Evolutionary conservation across 1,284 basidiomycete species (phyloP).

Genomic region (Boletellus sp.): DNA sequence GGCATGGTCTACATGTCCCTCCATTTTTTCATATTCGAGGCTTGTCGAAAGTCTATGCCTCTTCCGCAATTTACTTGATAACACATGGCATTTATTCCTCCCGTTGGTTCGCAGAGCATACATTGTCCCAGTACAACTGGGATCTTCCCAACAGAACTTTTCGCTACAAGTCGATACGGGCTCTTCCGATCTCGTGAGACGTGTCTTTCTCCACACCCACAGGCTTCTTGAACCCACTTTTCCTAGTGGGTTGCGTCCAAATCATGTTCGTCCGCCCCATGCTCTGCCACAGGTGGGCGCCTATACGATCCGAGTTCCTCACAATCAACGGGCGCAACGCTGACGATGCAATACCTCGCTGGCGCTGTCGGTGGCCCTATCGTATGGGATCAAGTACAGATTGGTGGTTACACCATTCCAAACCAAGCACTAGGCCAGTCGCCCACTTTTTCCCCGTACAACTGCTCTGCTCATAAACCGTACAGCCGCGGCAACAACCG

Average conservation of each 20-base stretch:
- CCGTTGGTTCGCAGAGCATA: conserved; percentile 47
- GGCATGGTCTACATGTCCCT: background rate
- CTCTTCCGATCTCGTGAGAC: conserved; percentile 67
- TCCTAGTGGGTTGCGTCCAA: conserved; percentile 62
- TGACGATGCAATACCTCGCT: conserved; percentile 55
- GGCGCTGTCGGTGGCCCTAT: conserved; percentile 58
- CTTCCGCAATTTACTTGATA: background rate
- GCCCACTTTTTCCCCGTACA: background rate
- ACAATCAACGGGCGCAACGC: conserved; percentile 37
- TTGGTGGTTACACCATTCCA: conserved; percentile 57
- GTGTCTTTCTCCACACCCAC: conserved; percentile 2
- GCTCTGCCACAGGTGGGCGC: conserved; percentile 40
- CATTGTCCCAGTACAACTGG: conserved; percentile 53
- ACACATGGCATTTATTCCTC: background rate
- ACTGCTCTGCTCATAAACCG: conserved; percentile 5
- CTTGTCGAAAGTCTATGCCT: background rate
- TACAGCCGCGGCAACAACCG: conserved; percentile 51
- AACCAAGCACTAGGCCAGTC: conserved; percentile 61
- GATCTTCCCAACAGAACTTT: conserved; percentile 45
- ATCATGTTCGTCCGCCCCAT: conserved; percentile 48
- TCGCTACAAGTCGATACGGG: conserved; percentile 72
- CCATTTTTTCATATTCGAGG: background rate
- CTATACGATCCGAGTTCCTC: conserved; percentile 53
- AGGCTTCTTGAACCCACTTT: background rate
- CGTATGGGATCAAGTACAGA: conserved; percentile 58